Percentiles rank a stretch among this genome's conserved stretches.
Evolutionary conservation across 2,329 filamentous ascomycete genomes (phyloP).

Genomic region (Pseudocercospora ulei): DNA sequence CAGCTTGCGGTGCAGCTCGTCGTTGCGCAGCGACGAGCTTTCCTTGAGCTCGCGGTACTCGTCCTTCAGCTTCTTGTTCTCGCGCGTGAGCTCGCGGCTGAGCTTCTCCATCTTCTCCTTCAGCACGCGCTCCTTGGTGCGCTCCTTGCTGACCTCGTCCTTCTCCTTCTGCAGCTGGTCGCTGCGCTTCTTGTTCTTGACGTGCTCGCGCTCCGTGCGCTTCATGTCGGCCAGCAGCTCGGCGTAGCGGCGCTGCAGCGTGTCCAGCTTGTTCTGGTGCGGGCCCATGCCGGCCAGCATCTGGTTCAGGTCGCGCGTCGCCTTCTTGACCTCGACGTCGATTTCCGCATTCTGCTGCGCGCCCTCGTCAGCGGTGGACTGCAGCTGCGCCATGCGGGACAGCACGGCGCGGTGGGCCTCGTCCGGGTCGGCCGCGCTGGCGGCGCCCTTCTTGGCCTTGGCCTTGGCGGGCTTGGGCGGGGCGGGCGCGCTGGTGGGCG

Average conservation of each 20-base stretch:
- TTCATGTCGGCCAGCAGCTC: constrained; percentile 93
- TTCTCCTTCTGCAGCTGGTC: constrained; percentile 95
- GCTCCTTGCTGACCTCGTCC: constrained; percentile 75
- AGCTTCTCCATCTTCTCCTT: constrained; percentile 97
- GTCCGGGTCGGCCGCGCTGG: constrained; percentile 70
- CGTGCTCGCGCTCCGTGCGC: constrained; percentile 81
- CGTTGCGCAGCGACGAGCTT: constrained; percentile 69
- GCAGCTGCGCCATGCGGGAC: constrained; percentile 88
- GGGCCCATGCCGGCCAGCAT: constrained; percentile 81
- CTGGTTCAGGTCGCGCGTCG: constrained; percentile 79
- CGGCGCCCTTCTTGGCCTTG: constrained; percentile 46
- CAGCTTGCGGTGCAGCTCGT: constrained; percentile 75
- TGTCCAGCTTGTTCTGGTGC: constrained; percentile 81
- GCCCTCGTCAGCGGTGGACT: constrained; percentile 83
- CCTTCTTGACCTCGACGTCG: constrained; percentile 87
- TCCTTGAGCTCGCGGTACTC: constrained; percentile 78
- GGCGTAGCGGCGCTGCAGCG: constrained; percentile 80
- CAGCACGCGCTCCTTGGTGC: constrained; percentile 79
- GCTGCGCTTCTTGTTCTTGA: constrained; percentile 90
- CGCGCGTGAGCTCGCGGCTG: constrained; percentile 83
- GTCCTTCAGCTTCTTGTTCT: constrained; percentile 98
- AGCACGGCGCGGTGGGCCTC: constrained; percentile 87
- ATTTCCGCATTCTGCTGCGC: constrained; percentile 96
- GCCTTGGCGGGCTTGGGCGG: constrained; percentile 61
- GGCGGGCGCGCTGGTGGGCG: constrained; percentile 40